Conservation (phyloP, 768 basidiomycete genomes). For the Rhodosporidiobolus sp. region DNA sequence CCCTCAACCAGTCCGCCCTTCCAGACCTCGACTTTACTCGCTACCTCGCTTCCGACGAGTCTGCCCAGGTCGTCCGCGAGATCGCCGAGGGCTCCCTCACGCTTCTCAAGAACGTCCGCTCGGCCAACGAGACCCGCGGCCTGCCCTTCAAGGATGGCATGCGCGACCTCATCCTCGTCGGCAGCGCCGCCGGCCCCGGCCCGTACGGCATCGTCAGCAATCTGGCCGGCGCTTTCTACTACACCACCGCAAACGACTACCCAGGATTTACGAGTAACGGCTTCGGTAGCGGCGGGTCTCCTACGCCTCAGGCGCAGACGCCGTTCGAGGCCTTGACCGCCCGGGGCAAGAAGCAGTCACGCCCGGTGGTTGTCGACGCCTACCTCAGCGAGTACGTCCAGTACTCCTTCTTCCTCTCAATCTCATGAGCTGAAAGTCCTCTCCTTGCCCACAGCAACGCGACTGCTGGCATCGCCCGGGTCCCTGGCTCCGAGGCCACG, state of each 20-base stretch:
- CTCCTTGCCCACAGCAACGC: conserved; percentile 10
- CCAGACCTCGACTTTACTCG: background rate
- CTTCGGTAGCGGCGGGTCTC: conserved; percentile 48
- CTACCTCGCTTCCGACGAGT: background rate
- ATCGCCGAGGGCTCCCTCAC: conserved; percentile 24
- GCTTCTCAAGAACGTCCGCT: conserved; percentile 37
- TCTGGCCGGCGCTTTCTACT: background rate
- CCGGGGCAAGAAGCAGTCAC: conserved; percentile 39
- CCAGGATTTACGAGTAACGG: conserved; percentile 30
- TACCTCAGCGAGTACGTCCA: conserved; percentile 28
- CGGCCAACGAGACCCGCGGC: background rate
- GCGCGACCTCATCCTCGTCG: conserved; percentile 11
- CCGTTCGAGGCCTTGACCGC: conserved; percentile 47
- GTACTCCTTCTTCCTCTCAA: too few species aligned
- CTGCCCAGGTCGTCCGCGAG: conserved; percentile 13
- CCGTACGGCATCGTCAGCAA: conserved; percentile 36
- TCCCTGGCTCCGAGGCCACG: too few species aligned
- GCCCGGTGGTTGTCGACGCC: conserved; percentile 21
- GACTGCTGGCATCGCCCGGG: conserved; percentile 9
- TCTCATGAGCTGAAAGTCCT: too few species aligned
- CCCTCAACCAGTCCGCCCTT: conserved; percentile 11
- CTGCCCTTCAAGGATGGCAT: conserved; percentile 11
- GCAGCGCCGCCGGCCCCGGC: conserved; percentile 32
- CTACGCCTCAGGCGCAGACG: conserved; percentile 43
- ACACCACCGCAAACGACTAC: background rate